phyloP scores from a whole-genome alignment of 352 stramenopile species.

The Peronospora destructor region DNA sequence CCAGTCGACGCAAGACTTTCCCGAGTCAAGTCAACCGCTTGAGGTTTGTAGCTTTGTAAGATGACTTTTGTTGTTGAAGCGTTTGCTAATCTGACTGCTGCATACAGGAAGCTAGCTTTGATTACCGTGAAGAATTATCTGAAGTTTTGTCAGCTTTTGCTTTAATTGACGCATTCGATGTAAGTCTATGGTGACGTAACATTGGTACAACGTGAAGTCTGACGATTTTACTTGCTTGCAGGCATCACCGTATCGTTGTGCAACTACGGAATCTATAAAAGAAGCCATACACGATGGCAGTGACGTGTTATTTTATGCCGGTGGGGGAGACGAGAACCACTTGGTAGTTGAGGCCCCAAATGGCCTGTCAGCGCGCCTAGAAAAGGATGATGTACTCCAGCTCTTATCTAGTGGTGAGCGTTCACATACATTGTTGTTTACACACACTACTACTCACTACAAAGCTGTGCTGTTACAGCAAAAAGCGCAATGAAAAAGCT shows the following conservation, averaged over 20 bases:
- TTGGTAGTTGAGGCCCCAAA: conserved; percentile 32
- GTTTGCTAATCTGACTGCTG: conserved; percentile 1
- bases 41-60: conserved; percentile 15
- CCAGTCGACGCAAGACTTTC: conserved; percentile 21
- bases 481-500: conserved; percentile 23
- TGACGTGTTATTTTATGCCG: conserved; percentile 40
- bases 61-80: not conserved
- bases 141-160: conserved; percentile 38
- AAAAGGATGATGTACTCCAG: conserved; percentile 25
- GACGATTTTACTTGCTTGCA: conserved; percentile 6
- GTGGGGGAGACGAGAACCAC: conserved; percentile 28
- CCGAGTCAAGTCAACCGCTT: conserved; percentile 21
- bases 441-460: conserved; percentile 4
- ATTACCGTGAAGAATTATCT: conserved; percentile 49
- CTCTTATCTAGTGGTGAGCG: conserved; percentile 27
- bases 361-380: conserved; percentile 27
- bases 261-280: conserved; percentile 27
- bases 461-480: conserved; percentile 7
- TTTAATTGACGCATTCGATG: conserved; percentile 36
- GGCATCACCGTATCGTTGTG: conserved; percentile 32
- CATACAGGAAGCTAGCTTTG: conserved; percentile 22
- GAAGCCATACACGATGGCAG: conserved; percentile 25
- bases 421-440: not conserved
- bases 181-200: conserved; percentile 12
- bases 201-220: not conserved